A percentile compares a stretch with the other conserved stretches of the same genome.
These are phyloP conservation scores for Camelina sativa DNA, from an alignment of 345 rosid species.

Conservation along the genomic window DNA sequence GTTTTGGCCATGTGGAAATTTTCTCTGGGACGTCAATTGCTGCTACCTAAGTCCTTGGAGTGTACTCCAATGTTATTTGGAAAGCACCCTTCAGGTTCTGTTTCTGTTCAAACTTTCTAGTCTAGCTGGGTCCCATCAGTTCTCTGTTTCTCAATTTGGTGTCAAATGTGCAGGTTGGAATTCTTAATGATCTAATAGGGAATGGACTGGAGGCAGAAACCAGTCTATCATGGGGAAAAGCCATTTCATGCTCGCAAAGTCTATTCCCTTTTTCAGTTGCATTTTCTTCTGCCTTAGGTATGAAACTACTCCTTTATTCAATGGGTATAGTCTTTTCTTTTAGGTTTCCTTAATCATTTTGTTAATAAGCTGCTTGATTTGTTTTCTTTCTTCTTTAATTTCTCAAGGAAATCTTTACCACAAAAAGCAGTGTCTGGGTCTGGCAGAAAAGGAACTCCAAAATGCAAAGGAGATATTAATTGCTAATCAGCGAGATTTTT, in stretches of 20 bases:
- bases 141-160: conserved; percentile 30
- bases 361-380: conserved; percentile 21
- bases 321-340: conserved; percentile 3
- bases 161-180: conserved; percentile 63
- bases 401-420: conserved; percentile 69
- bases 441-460: conserved; percentile 71
- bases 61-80: conserved; percentile 82
- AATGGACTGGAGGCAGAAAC: conserved; percentile 80
- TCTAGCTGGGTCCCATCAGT: conserved; percentile 13
- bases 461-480: conserved; percentile 60
- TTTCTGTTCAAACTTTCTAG: conserved; percentile 36
- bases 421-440: conserved; percentile 62
- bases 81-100: conserved; percentile 89
- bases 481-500: conserved; percentile 41
- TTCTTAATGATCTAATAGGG: conserved; percentile 73
- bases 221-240: conserved; percentile 79
- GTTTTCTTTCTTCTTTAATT: conserved; percentile 30
- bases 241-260: conserved; percentile 61
- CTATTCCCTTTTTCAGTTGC: conserved; percentile 66
- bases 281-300: conserved; percentile 83
- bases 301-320: conserved; percentile 4
- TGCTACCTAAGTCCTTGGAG: conserved; percentile 87
- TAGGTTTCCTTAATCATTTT: conserved; percentile 22
- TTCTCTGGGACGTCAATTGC: conserved; percentile 51
- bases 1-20: conserved; percentile 57